phyloP scores from a whole-genome alignment of 352 stramenopile species.

The Pseudoperonospora humuli region DNA sequence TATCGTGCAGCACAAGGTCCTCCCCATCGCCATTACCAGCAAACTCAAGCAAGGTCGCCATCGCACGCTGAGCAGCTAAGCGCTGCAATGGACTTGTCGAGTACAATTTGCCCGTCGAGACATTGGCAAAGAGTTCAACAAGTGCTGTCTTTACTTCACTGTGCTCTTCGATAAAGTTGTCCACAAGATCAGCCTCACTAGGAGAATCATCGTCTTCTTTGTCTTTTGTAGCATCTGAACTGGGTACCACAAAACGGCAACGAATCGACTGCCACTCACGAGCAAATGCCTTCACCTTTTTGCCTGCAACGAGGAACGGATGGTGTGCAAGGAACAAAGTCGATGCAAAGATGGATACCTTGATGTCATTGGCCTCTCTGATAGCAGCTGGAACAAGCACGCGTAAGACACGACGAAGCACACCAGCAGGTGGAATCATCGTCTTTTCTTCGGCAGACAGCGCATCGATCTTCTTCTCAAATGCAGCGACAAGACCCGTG shows the following conservation, averaged over 20 bases:
- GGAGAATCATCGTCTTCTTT: constrained; percentile 43
- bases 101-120: constrained; percentile 44
- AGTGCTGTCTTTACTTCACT: constrained; percentile 53
- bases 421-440: constrained; percentile 37
- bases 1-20: constrained; percentile 55
- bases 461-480: constrained; percentile 49
- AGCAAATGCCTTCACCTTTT: constrained; percentile 36
- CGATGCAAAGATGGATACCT: constrained; percentile 38
- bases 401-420: constrained; percentile 55
- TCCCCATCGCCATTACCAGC: constrained; percentile 75
- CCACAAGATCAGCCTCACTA: constrained; percentile 50
- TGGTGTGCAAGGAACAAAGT: constrained; percentile 63
- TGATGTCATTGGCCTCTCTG: constrained; percentile 24
- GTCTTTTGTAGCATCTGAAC: constrained; percentile 1
- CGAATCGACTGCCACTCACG: constrained; percentile 66
- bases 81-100: constrained; percentile 40
- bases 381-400: constrained; percentile 42
- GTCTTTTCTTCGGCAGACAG: constrained; percentile 34
- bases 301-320: constrained; percentile 61
- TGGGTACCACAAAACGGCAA: constrained; percentile 39
- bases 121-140: constrained; percentile 36
- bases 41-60: constrained; percentile 71
- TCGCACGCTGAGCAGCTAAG: constrained; percentile 51
- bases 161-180: constrained; percentile 72
- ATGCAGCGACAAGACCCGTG: constrained; percentile 36